Percentiles rank a stretch among this genome's conserved stretches.
Conservation (phyloP, 2,329 filamentous ascomycete genomes). For the Pseudogymnoascus pannorum region DNA sequence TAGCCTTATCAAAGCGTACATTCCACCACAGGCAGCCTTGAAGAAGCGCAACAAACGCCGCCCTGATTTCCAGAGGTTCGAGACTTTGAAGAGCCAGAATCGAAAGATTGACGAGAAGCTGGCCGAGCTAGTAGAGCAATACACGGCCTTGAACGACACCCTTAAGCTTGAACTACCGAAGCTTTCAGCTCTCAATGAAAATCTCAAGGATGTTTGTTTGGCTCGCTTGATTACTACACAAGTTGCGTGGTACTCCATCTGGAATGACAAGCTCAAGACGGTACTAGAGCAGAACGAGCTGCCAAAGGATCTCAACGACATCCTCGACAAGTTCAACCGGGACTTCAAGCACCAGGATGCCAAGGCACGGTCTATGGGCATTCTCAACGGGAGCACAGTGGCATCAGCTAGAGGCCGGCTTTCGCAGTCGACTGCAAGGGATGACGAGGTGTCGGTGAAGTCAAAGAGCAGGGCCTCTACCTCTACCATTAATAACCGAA, state of each 20-base stretch:
- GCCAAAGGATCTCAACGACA: conserved; percentile 61
- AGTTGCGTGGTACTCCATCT: conserved; percentile 71
- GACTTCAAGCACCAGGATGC: conserved; percentile 74
- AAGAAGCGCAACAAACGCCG: conserved; percentile 92
- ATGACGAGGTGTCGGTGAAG: conserved; percentile 30
- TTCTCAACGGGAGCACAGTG: conserved; percentile 62
- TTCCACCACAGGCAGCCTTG: conserved; percentile 80
- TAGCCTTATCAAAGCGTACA: conserved; percentile 69
- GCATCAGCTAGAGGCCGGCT: conserved; percentile 14
- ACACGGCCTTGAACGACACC: conserved; percentile 76
- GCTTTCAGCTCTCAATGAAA: conserved; percentile 73
- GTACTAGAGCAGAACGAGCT: conserved; percentile 61
- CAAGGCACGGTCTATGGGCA: conserved; percentile 61
- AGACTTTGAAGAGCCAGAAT: conserved; percentile 68
- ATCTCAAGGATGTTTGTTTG: conserved; percentile 75
- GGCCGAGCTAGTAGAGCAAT: conserved; percentile 77
- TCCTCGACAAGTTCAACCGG: conserved; percentile 68
- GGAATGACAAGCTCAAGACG: conserved; percentile 73
- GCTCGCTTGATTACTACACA: conserved; percentile 81
- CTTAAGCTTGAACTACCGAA: conserved; percentile 87
- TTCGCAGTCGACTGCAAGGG: conserved; percentile 35
- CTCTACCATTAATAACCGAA: conserved; percentile 31
- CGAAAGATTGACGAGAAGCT: conserved; percentile 86
- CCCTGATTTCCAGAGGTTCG: conserved; percentile 76
- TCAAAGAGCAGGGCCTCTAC: conserved; percentile 25